Percentiles rank a stretch among this genome's conserved stretches.
Conservation (phyloP, 2,329 filamentous ascomycete species). For the Colletotrichum musicola region DNA sequence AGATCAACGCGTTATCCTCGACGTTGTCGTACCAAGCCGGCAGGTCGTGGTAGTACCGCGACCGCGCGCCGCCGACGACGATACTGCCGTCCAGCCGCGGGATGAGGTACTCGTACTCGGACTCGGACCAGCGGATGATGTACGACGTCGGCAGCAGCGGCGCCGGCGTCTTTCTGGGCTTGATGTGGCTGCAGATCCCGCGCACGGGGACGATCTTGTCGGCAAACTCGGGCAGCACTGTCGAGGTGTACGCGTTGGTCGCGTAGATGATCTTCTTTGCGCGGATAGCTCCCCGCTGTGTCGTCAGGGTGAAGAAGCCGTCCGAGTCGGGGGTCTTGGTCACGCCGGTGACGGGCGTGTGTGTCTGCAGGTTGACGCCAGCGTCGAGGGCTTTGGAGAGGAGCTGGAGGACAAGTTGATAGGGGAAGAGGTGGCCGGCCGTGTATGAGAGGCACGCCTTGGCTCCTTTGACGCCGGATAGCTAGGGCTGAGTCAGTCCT, state of each 20-base stretch:
- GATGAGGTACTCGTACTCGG: slow-evolving; percentile 77
- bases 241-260: slow-evolving; percentile 47
- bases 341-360: slow-evolving; percentile 22
- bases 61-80: slow-evolving; percentile 57
- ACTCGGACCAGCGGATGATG: slow-evolving; percentile 68
- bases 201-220: slow-evolving; percentile 43
- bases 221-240: slow-evolving; percentile 42
- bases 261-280: slow-evolving; percentile 43
- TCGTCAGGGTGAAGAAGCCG: slow-evolving; percentile 33
- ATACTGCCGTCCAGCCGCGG: slow-evolving; percentile 62
- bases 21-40: slow-evolving; percentile 56
- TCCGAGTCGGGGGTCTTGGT: slow-evolving; percentile 15
- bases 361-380: slow-evolving; percentile 46
- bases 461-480: slow-evolving; percentile 57
- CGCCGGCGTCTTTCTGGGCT: slow-evolving; percentile 48
- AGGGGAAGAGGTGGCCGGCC: slow-evolving; percentile 39
- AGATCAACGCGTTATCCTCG: slow-evolving; percentile 57
- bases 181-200: slow-evolving; percentile 48
- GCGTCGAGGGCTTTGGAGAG: slow-evolving; percentile 40
- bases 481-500: slow-evolving; percentile 52
- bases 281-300: slow-evolving; percentile 41
- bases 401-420: slow-evolving; percentile 48
- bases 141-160: slow-evolving; percentile 64
- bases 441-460: slow-evolving; percentile 53
- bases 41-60: slow-evolving; percentile 47